A percentile compares a stretch with the other conserved stretches of the same genome.
Evolutionary conservation across 2,329 filamentous ascomycete genomes (phyloP).

Genomic region (Ascochyta rabiei): DNA sequence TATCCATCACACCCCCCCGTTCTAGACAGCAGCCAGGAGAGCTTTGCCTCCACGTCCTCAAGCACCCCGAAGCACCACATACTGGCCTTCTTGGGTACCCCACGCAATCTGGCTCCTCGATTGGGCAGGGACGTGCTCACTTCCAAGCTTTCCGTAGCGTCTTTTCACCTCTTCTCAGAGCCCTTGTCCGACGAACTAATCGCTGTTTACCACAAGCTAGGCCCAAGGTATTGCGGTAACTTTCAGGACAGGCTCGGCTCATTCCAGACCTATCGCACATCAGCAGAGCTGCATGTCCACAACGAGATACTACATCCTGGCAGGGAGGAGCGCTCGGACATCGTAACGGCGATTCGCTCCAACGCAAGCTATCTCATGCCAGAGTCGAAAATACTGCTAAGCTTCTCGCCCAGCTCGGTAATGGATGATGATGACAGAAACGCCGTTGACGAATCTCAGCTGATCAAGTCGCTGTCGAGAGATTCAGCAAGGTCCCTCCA

Average conservation of each 20-base stretch:
- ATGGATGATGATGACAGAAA: constrained; percentile 82
- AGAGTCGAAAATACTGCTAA: constrained; percentile 81
- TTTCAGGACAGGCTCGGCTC: constrained; percentile 96
- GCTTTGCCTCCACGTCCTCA: constrained; percentile 71
- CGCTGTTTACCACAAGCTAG: constrained; percentile 87
- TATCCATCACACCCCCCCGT: constrained; percentile 80
- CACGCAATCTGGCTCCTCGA: constrained; percentile 80
- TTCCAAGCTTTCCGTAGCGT: constrained; percentile 88
- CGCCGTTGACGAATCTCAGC: constrained; percentile 71
- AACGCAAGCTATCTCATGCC: constrained; percentile 83
- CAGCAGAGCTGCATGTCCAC: constrained; percentile 84
- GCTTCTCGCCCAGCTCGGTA: constrained; percentile 79
- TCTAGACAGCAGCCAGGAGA: constrained; percentile 67
- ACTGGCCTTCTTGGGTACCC: constrained; percentile 92
- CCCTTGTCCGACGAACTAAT: constrained; percentile 88
- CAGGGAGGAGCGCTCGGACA: constrained; percentile 89
- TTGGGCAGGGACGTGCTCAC: constrained; percentile 74
- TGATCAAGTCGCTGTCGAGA: constrained; percentile 77
- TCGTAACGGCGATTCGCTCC: constrained; percentile 83
- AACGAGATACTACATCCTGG: constrained; percentile 91
- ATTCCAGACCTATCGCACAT: constrained; percentile 95
- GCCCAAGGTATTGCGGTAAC: constrained; percentile 90
- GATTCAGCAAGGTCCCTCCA: constrained; percentile 71
- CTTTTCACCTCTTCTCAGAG: constrained; percentile 87
- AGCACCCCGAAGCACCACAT: constrained; percentile 68